A percentile compares a stretch with the other conserved stretches of the same genome.
Evolutionary conservation across 2,329 filamentous ascomycete genomes (phyloP).

Genomic region (Alternaria sp.): DNA sequence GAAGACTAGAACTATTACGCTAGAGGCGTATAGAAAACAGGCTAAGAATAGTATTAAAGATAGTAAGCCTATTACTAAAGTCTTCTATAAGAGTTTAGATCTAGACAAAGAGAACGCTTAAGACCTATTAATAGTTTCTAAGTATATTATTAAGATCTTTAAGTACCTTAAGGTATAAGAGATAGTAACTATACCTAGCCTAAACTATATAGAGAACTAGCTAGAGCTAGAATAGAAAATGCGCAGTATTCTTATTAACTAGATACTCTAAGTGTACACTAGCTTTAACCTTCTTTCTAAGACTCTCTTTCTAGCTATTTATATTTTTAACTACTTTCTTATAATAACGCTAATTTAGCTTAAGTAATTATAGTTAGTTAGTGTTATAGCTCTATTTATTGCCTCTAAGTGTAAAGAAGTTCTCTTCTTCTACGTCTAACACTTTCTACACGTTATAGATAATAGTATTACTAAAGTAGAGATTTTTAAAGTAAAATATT

Average conservation of each 20-base stretch:
- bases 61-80: slow-evolving; percentile 31
- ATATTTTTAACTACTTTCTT: slow-evolving; percentile 97
- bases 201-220: slow-evolving; percentile 94
- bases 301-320: slow-evolving; percentile 94
- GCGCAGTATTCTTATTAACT: slow-evolving; percentile 94
- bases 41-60: slow-evolving; percentile 62
- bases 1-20: slow-evolving; percentile 24
- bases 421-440: slow-evolving; percentile 92
- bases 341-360: slow-evolving; percentile 95
- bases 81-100: slow-evolving; percentile 54
- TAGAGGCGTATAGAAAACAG: slow-evolving; percentile 52
- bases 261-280: slow-evolving; percentile 97
- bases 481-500: slow-evolving; percentile 96
- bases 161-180: slow-evolving; percentile 92
- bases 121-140: slow-evolving; percentile 95
- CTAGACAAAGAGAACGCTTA: slow-evolving; percentile 87
- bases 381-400: slow-evolving; percentile 99
- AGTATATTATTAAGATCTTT: slow-evolving; percentile 97
- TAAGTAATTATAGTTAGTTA: slow-evolving; percentile 93
- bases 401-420: slow-evolving; percentile 99
- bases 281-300: slow-evolving; percentile 97
- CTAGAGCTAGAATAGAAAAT: slow-evolving; percentile 98
- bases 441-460: slow-evolving; percentile 96
- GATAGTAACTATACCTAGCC: slow-evolving; percentile 79
- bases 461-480: slow-evolving; percentile 95